phyloP scores from a whole-genome alignment of 495 filamentous ascomycete genomes.

The Podospora bellae-mahoneyi region DNA sequence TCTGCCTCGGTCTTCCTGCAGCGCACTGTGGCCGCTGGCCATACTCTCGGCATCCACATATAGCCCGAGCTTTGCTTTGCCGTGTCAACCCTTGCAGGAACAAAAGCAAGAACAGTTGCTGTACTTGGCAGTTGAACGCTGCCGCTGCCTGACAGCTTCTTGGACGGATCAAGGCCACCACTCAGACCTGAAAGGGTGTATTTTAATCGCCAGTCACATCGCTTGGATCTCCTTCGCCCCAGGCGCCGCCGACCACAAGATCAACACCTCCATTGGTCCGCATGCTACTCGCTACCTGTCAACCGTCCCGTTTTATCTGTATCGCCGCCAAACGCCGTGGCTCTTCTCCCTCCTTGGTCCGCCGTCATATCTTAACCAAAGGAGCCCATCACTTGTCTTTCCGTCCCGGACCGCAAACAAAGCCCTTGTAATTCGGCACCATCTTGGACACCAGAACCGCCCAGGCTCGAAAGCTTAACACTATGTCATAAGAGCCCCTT shows the following conservation, averaged over 20 bases:
- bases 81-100: slow-evolving; percentile 26
- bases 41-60: slow-evolving; percentile 20
- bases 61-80: slow-evolving; percentile 28
- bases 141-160: slow-evolving; percentile 20
- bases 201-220: slow-evolving; percentile 33
- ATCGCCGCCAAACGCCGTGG: slow-evolving; percentile 15
- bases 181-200: slow-evolving; percentile 27
- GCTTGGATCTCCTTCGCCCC: slow-evolving; percentile 27
- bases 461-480: slow-evolving; percentile 10
- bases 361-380: slow-evolving; percentile 22
- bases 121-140: slow-evolving; percentile 8
- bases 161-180: slow-evolving; percentile 9
- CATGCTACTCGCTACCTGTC: slow-evolving; percentile 28
- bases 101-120: not conserved
- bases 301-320: slow-evolving; percentile 20
- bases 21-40: not conserved
- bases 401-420: slow-evolving; percentile 19
- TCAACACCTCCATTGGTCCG: slow-evolving; percentile 31
- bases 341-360: slow-evolving; percentile 14
- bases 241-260: slow-evolving; percentile 29
- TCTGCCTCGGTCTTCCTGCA: slow-evolving; percentile 6
- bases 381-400: slow-evolving; percentile 17
- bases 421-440: slow-evolving; percentile 9
- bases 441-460: not conserved
- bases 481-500: slow-evolving; percentile 24